These are phyloP conservation scores for Xylariales sp. DNA, from an alignment of 2,329 filamentous ascomycete species.

Conservation along the genomic window DNA sequence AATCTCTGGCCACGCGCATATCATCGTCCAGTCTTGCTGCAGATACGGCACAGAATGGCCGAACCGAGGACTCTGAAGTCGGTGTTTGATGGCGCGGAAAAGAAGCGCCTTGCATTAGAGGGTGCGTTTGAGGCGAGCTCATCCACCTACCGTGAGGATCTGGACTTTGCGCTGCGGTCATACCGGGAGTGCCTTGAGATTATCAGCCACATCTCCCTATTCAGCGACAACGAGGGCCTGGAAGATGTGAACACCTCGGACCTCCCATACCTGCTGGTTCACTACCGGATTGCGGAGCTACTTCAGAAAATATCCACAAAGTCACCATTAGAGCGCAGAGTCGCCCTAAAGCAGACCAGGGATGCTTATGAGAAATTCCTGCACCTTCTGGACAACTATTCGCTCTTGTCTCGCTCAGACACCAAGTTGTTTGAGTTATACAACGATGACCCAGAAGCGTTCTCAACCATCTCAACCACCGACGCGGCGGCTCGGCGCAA, in stretches of 20 bases:
- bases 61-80: constrained; percentile 46
- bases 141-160: constrained; percentile 46
- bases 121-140: constrained; percentile 60
- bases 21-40: too few relatives aligned
- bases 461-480: constrained; percentile 62
- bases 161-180: constrained; percentile 61
- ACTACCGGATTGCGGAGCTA: constrained; percentile 77
- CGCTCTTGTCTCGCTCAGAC: constrained; percentile 61
- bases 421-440: constrained; percentile 69
- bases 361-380: constrained; percentile 76
- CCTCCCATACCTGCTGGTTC: constrained; percentile 77
- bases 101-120: constrained; percentile 54
- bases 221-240: constrained; percentile 83
- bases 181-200: constrained; percentile 71
- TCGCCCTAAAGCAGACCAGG: constrained; percentile 59
- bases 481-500: constrained; percentile 67
- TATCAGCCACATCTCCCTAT: constrained; percentile 69
- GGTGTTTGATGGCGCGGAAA: constrained; percentile 46
- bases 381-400: constrained; percentile 72
- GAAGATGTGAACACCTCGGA: constrained; percentile 86
- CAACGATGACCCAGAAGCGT: constrained; percentile 64
- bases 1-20: too few relatives aligned
- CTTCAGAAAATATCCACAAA: constrained; percentile 60
- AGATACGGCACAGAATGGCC: constrained; percentile 18
- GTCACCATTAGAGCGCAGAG: constrained; percentile 52